Evolutionary conservation across 2,329 filamentous ascomycete species (phyloP), one percentile per base, ranked within the genome.

Genomic region (Colletotrichum tabaci): DNA sequence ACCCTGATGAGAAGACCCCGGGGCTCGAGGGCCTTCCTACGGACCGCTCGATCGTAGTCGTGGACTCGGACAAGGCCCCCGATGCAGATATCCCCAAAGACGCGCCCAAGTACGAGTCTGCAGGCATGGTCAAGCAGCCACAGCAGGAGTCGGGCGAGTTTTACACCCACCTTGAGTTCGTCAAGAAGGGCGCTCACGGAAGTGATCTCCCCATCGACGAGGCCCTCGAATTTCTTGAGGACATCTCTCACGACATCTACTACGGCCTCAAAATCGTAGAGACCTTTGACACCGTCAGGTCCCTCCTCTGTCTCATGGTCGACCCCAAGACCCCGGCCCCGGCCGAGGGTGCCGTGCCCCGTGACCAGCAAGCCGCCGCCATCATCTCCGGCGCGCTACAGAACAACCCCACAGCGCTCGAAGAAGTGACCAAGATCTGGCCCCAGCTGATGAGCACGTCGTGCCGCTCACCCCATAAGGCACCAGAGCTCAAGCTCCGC

Each of bases 191-290:
- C n/a, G 61, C 64, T 7, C 72, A 77, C 23, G 70, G 72, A 12
- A 74, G 74, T 21, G 78, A 79, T 18, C 74, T 80, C 64, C 79
- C 77, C 3, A 81, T 89, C 16, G 85, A 87, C 50, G 81, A 81
- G 13, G 87, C 88, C 0, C 83, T 93, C 9, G 85, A 88, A 44
- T 84, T 84, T 44, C 85, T 93, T n/a, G 84, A 88, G 72, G 90
- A 93, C 8, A 81, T 92, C 38, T 87, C 90, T 0, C 90, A 93
- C 79, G 91, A 92, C 79, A 89, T 92, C 73, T 93, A 92, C 82
- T 93, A 92, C 79, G 91, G 91, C 12, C 82, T 90, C 21, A 88
- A 91, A 78, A 86, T 92, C 69, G 84, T 87, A 26, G 87, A 90
- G 77, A 87, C 91, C 74, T 76, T 82, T 3, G 84, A 86, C 2